These are phyloP conservation scores for Vitrella brassicaformis DNA, from an alignment of 73 alveolate genomes.

Conservation along the genomic window DNA sequence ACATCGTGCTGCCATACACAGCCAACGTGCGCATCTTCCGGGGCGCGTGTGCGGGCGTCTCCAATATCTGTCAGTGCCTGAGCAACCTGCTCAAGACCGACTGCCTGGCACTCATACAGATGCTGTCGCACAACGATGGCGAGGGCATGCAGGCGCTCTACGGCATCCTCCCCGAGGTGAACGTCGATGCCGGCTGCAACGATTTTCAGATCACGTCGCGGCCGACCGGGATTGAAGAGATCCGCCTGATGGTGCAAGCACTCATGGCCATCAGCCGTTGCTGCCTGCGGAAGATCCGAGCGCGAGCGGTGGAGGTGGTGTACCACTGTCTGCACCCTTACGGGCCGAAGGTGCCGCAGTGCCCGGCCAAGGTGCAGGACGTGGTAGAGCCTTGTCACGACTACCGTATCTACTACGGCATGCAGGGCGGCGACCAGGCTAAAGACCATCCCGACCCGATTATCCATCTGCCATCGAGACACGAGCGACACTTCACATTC, in stretches of 20 bases:
- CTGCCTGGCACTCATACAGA: slow-evolving; percentile 17
- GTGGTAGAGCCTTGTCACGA: slow-evolving; percentile 17
- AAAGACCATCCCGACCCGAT: not conserved
- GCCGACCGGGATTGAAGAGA: too few relatives aligned
- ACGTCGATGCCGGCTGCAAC: too few relatives aligned
- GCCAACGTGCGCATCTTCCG: slow-evolving; percentile 18
- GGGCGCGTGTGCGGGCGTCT: slow-evolving; percentile 14
- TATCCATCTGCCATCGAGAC: slow-evolving; percentile 2
- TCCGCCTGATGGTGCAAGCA: too few relatives aligned
- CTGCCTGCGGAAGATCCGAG: slow-evolving; percentile 25
- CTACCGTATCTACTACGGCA: slow-evolving; percentile 21
- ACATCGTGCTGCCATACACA: slow-evolving; percentile 11
- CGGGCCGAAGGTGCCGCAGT: slow-evolving; percentile 20
- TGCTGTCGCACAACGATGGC: slow-evolving; percentile 12
- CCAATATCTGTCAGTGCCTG: slow-evolving; percentile 21
- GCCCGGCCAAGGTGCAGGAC: slow-evolving; percentile 15
- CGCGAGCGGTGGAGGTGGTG: slow-evolving; percentile 28
- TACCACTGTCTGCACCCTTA: slow-evolving; percentile 10
- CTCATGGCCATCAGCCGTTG: too few relatives aligned
- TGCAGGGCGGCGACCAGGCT: not conserved
- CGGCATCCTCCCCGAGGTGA: slow-evolving; percentile 17
- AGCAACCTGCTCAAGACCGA: slow-evolving; percentile 16
- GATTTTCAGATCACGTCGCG: too few relatives aligned
- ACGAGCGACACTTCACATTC: slow-evolving; percentile 13
- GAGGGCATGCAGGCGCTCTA: slow-evolving; percentile 19